A percentile compares a stretch with the other conserved stretches of the same genome.
Evolutionary conservation across 352 stramenopile species (phyloP).

Genomic region (Peronosclerospora sorghi): DNA sequence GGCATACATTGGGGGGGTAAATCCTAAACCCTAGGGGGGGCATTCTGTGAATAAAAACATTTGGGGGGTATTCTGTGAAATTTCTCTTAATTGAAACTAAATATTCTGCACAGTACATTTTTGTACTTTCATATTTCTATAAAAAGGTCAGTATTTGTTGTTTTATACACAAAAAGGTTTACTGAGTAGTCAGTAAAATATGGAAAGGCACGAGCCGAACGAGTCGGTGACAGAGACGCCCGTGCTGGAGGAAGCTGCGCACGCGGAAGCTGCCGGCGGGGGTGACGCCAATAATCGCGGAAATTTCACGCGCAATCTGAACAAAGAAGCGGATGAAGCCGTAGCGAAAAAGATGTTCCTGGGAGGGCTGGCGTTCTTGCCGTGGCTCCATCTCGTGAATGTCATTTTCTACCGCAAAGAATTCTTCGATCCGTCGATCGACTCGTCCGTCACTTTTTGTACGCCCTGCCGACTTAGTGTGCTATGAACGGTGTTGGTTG

Average conservation of each 20-base stretch:
- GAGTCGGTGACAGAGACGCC: constrained; percentile 35
- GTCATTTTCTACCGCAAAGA: constrained; percentile 76
- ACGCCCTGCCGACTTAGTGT: constrained; percentile 6
- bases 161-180: too few species aligned
- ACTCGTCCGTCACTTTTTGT: constrained; percentile 70
- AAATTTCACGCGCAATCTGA: constrained; percentile 83
- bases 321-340: constrained; percentile 56
- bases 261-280: constrained; percentile 7
- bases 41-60: too few species aligned
- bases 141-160: too few species aligned
- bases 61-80: too few species aligned
- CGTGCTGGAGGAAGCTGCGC: constrained; percentile 39
- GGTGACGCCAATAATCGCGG: constrained; percentile 56
- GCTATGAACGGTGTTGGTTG: background rate
- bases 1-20: too few species aligned
- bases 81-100: too few species aligned
- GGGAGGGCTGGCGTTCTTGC: constrained; percentile 53
- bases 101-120: too few species aligned
- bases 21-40: too few species aligned
- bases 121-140: too few species aligned
- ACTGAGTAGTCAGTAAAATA: constrained; percentile 4
- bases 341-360: constrained; percentile 83
- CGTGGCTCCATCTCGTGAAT: constrained; percentile 79
- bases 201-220: constrained; percentile 15
- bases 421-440: constrained; percentile 52